Evolutionary conservation across 352 stramenopile genomes (phyloP), one percentile per base, ranked within the genome.

Genomic region (Pelagophyceae sp.): DNA sequence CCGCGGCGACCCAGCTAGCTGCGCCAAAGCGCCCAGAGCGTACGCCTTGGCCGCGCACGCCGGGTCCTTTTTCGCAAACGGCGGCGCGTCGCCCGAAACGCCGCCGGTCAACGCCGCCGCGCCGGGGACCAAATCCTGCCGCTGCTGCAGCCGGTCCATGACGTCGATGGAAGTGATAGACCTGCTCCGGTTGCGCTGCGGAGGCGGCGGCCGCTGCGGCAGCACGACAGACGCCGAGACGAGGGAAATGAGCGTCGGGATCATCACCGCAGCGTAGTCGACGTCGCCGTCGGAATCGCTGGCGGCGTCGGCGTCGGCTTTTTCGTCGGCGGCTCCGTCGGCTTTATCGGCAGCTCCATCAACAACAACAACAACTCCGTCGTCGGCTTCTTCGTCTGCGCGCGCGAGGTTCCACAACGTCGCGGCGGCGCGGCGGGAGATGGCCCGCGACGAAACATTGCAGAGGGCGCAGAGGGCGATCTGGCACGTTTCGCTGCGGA

Each of bases 371-470:
- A n/a, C n/a, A n/a, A n/a, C n/a, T n/a, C n/a, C 35, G 29, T 78
- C 75, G 11, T 31, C 54, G 60, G n/a, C 33, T 11, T 67, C 35
- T 3, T 64, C n/a, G 60, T 17, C 32, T 6, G 54, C 27, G 25
- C 54, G 54, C 25, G 75, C 76, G 19, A 78, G 58, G 45, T 78
- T 71, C 75, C 75, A 78, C 2, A 78, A 60, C 11, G 75, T 71
- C 2, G 75, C 75, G n/a, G 75, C 75, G 35, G 61, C 76, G 25
- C 54, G 54, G 6, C 54, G 54, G 11, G 25, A 6, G 54, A 63
- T 63, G 6, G 54, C 15, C 11, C 29, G 15, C 2, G 54, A n/a
- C 11, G 2, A 20, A 63, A 27, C 54, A 29, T 20, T n/a, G 25
- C 54, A 63, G 27, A 63, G 54, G 25, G 6, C 54, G 29, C 54